Percentiles rank a stretch among this genome's conserved stretches.
Conservation (phyloP, 2,329 filamentous ascomycete genomes). For the Apiospora marii region DNA sequence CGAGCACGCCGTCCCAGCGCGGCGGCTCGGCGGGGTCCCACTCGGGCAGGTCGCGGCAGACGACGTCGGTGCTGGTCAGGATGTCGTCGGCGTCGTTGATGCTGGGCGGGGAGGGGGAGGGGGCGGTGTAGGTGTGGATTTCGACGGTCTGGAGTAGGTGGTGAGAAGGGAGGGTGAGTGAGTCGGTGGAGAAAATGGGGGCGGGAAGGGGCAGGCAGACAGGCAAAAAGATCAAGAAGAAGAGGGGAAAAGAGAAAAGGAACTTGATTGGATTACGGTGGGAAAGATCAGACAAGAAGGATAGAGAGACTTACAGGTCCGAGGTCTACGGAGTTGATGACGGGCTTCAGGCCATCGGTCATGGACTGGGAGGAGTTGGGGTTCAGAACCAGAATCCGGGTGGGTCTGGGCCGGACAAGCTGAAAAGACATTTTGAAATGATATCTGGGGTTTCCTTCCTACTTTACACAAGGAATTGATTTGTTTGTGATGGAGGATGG, state of each 20-base stretch:
- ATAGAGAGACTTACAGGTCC: constrained; percentile 46
- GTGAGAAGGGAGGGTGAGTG: no score
- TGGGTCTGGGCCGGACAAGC: constrained; percentile 37
- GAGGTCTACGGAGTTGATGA: constrained; percentile 53
- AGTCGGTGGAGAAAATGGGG: no score
- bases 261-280: no score
- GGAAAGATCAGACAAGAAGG: no score
- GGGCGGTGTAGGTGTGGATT: constrained; percentile 72
- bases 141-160: constrained; percentile 52
- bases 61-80: constrained; percentile 65
- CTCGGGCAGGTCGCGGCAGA: constrained; percentile 61
- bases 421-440: neutral
- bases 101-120: constrained; percentile 68
- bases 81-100: constrained; percentile 82
- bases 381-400: constrained; percentile 75
- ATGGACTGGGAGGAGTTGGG: constrained; percentile 79
- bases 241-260: no score
- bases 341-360: constrained; percentile 69
- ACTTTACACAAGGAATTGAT: neutral
- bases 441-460: neutral
- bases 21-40: constrained; percentile 31
- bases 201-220: no score
- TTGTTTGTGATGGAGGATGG: neutral
- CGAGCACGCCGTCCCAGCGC: constrained; percentile 71
- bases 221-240: neutral